A percentile compares a stretch with the other conserved stretches of the same genome.
Evolutionary conservation across 805 yeast genomes (phyloP).

Genomic region (Tetrapisispora taiwanensis): DNA sequence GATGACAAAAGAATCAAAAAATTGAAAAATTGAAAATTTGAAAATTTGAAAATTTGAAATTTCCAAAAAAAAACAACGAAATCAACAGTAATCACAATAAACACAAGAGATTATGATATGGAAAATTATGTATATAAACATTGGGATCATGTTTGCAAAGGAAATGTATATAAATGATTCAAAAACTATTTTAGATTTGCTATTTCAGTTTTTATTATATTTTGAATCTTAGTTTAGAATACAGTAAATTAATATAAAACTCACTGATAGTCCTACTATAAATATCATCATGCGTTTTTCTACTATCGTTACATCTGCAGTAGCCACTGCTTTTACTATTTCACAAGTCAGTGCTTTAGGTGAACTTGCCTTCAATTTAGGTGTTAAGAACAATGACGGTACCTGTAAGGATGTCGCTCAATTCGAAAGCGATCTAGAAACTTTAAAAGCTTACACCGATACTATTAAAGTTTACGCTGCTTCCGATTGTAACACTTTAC

Average conservation of each 20-base stretch:
- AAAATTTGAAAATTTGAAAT: no score
- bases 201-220: no score
- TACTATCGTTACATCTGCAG: conserved; percentile 20
- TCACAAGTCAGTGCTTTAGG: conserved; percentile 49
- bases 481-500: conserved; percentile 86
- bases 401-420: conserved; percentile 67
- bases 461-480: conserved; percentile 81
- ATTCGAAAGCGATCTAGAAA: conserved; percentile 56
- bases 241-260: no score
- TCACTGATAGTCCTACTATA: neutral
- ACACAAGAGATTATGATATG: no score
- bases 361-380: conserved; percentile 75
- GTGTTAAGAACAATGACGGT: conserved; percentile 67
- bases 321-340: conserved; percentile 32
- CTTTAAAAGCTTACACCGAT: conserved; percentile 47
- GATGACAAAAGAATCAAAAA: no score
- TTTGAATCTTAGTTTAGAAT: no score
- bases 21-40: no score
- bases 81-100: no score
- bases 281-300: neutral
- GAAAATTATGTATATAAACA: neutral
- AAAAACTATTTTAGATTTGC: no score
- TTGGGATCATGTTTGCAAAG: no score
- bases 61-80: no score
- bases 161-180: no score